Percentiles rank a stretch among this genome's conserved stretches.
phyloP scores from a whole-genome alignment of 306 rosid genomes.

The Quercus alba region DNA sequence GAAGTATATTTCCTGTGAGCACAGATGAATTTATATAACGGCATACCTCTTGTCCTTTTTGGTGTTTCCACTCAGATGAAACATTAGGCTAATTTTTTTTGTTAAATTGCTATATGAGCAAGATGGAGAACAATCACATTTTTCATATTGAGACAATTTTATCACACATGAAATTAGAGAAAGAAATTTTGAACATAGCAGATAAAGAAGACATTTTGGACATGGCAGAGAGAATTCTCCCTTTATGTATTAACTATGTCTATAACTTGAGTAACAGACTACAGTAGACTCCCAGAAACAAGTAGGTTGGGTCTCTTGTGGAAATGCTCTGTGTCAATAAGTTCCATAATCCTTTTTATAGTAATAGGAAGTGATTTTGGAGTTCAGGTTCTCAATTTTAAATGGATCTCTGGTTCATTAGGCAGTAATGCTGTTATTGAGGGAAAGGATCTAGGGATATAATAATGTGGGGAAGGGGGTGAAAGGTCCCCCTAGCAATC shows the following conservation, averaged over 20 bases:
- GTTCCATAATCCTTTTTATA: background rate
- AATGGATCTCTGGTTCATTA: background rate
- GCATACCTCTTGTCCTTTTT: background rate
- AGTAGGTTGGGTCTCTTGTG: background rate
- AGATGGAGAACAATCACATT: background rate
- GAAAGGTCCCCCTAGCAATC: background rate
- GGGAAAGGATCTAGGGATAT: background rate
- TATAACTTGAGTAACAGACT: background rate
- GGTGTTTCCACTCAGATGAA: background rate
- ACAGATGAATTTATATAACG: background rate
- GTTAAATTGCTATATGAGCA: background rate
- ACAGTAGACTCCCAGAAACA: background rate
- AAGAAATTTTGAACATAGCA: background rate
- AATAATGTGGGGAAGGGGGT: background rate
- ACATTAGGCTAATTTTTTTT: background rate
- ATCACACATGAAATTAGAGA: background rate
- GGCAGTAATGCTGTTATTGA: background rate
- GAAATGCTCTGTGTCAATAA: background rate
- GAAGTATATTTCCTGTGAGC: background rate
- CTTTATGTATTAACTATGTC: no score
- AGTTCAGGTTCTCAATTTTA: background rate
- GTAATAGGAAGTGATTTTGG: background rate
- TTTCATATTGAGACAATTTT: background rate
- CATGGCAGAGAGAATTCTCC: background rate
- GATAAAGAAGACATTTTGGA: background rate